Evolutionary conservation across 1,284 basidiomycete species (phyloP).

Genomic region (Fereydounia khargensis): DNA sequence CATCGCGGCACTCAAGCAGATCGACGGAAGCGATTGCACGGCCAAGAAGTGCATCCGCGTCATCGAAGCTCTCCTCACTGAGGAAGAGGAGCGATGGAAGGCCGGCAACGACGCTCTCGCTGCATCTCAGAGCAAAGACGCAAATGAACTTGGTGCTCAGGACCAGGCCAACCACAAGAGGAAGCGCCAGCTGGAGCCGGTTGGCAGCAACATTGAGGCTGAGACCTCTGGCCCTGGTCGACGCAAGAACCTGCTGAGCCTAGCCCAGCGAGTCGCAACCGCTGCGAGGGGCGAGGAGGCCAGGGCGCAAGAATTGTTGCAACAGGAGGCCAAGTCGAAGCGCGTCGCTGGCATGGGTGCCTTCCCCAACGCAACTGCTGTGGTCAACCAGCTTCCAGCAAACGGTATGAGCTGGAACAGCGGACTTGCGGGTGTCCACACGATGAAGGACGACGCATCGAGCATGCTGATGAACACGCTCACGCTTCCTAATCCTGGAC

Average conservation of each 20-base stretch:
- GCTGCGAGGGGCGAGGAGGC: conserved; percentile 33
- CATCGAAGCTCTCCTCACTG: conserved; percentile 49
- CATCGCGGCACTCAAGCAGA: conserved; percentile 42
- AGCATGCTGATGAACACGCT: conserved; percentile 16
- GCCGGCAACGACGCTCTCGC: conserved; percentile 21
- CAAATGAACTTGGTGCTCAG: neutral
- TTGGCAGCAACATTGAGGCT: conserved; percentile 12
- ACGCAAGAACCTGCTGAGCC: conserved; percentile 41
- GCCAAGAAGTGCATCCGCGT: conserved; percentile 45
- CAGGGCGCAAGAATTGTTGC: too few species aligned
- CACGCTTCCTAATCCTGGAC: conserved; percentile 12
- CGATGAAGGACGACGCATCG: conserved; percentile 26
- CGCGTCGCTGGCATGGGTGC: conserved; percentile 23
- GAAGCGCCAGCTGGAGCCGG: conserved; percentile 23
- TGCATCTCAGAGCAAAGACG: too few species aligned
- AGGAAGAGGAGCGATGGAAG: conserved; percentile 49
- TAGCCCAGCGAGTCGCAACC: conserved; percentile 41
- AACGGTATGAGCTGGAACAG: too few species aligned
- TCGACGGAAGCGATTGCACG: conserved; percentile 26
- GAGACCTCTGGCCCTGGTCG: conserved; percentile 7
- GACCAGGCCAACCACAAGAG: conserved; percentile 29
- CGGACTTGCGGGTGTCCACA: too few species aligned
- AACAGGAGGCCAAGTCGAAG: conserved; percentile 12
- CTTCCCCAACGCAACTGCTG: too few species aligned
- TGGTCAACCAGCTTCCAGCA: too few species aligned